These are phyloP conservation scores for Rhizopus microsporus DNA, from an alignment of 371 early-diverging fungal genomes.

Conservation along the genomic window DNA sequence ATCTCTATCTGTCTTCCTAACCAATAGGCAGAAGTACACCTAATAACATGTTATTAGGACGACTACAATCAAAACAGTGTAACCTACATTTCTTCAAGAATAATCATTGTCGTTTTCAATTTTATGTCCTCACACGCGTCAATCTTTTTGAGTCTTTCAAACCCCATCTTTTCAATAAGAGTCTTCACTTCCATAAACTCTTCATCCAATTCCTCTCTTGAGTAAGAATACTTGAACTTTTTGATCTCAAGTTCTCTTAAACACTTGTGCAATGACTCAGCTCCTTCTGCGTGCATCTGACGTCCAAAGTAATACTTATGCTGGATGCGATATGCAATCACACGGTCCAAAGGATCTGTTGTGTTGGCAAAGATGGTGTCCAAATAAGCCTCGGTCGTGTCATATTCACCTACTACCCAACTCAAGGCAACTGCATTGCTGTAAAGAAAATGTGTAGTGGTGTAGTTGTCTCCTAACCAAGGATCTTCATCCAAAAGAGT, in stretches of 20 bases:
- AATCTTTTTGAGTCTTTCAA: constrained; percentile 18
- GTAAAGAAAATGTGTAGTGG: constrained; percentile 28
- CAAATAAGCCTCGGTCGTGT: constrained; percentile 29
- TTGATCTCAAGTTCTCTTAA: constrained; percentile 33
- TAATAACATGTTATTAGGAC: not conserved
- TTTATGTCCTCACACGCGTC: constrained; percentile 26
- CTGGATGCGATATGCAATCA: constrained; percentile 39
- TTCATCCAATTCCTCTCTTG: constrained; percentile 18
- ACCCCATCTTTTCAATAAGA: constrained; percentile 19
- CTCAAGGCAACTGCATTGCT: constrained; percentile 37
- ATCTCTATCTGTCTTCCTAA: constrained; percentile 35
- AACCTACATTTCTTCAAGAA: constrained; percentile 45
- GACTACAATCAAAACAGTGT: not conserved
- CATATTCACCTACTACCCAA: constrained; percentile 44
- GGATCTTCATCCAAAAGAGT: constrained; percentile 10
- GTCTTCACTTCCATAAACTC: constrained; percentile 17
- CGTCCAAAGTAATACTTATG: constrained; percentile 36
- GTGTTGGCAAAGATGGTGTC: constrained; percentile 33
- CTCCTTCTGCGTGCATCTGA: constrained; percentile 37
- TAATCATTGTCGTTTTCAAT: constrained; percentile 27
- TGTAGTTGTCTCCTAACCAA: constrained; percentile 29
- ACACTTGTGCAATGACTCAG: constrained; percentile 28
- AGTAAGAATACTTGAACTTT: constrained; percentile 10
- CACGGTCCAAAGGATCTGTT: constrained; percentile 35
- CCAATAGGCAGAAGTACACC: constrained; percentile 43